Base-by-base conservation (phyloP, 2,329 filamentous ascomycete species). In the Cyanodermella asteris region DNA sequence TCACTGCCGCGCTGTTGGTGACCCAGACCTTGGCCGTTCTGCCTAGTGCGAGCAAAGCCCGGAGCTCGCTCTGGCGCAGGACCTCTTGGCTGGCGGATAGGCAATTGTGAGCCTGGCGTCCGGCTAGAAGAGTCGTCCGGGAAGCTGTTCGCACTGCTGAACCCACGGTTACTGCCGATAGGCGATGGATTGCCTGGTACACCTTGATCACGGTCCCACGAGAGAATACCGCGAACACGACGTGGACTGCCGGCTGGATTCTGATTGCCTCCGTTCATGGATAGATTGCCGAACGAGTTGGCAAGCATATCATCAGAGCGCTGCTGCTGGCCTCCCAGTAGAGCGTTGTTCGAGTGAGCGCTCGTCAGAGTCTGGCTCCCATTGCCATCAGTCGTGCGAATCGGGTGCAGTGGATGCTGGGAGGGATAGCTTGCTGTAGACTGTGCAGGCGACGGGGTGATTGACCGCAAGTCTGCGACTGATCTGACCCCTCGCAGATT, bases 401-500 rank as follows among this genome's bases (percentile, higher is more conserved):
- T 67, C 61, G 22, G 64, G 54, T 27, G 69, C 63, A 36, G 70
- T 71, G 34, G 62, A 59, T 39, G 55, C 31, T 61, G 64, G 34
- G 67, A 66, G 28, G 78, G 71, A 44, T 90, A 91, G 55, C 80
- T 90, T 5, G 78, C 78, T 11, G 78, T 80, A 8, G 87, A 91
- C 6, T 73, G 72, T 3, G 77, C 84, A 5, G 87, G 84, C 38
- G 84, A 94, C 7, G 84, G 84, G 10, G 82, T 93, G 51, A 90
- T 91, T 2, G 82, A 91, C 35, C 84, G 75, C 34, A 97, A 56
- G 44, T 97, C 87, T 18, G 84, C 87, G 45, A 93, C 93, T 25
- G 84, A 94, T 57, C 94, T 94, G 33, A 84, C 87, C 15, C 78
- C 78, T 21, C 87, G 73, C 18, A 97, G 65, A 41, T 84, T 84